These are phyloP conservation scores for Alternaria sp. DNA, from an alignment of 2,329 filamentous ascomycete species.

Conservation along the genomic window DNA sequence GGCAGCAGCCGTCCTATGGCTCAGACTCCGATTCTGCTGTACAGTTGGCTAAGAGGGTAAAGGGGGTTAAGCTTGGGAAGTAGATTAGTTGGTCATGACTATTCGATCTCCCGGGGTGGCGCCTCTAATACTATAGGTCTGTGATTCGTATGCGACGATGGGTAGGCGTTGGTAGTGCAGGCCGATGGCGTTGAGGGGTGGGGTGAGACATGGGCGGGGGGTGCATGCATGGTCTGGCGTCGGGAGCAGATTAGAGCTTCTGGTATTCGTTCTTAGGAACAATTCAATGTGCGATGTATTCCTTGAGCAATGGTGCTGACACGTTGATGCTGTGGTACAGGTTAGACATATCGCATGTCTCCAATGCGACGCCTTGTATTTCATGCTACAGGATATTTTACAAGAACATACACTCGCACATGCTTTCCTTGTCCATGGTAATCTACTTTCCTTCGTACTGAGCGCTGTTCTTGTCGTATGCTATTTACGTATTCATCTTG, in stretches of 20 bases:
- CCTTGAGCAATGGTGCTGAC: background rate
- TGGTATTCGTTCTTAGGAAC: background rate
- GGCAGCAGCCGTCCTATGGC: conserved; percentile 37
- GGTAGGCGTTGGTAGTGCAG: background rate
- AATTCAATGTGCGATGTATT: conserved; percentile 17
- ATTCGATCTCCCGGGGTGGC: conserved; percentile 24
- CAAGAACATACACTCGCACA: too few species aligned
- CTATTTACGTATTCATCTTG: too few species aligned
- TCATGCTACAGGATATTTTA: background rate
- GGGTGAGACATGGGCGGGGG: background rate
- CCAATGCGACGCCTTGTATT: background rate
- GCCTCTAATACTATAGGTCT: conserved; percentile 33
- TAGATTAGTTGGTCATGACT: conserved; percentile 24
- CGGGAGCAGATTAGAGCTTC: background rate
- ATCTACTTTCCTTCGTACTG: too few species aligned
- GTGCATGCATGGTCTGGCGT: conserved; percentile 19
- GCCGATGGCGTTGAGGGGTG: background rate
- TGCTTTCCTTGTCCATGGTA: too few species aligned
- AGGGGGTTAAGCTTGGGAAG: conserved; percentile 65
- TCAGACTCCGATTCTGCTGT: conserved; percentile 65
- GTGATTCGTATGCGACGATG: conserved; percentile 22
- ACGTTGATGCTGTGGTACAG: background rate
- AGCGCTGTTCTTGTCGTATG: too few species aligned
- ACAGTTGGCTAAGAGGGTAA: conserved; percentile 71
- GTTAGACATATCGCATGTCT: background rate